Evolutionary conservation across 106 monocot genomes (phyloP).

Genomic region (Amphibolis antarctica): DNA sequence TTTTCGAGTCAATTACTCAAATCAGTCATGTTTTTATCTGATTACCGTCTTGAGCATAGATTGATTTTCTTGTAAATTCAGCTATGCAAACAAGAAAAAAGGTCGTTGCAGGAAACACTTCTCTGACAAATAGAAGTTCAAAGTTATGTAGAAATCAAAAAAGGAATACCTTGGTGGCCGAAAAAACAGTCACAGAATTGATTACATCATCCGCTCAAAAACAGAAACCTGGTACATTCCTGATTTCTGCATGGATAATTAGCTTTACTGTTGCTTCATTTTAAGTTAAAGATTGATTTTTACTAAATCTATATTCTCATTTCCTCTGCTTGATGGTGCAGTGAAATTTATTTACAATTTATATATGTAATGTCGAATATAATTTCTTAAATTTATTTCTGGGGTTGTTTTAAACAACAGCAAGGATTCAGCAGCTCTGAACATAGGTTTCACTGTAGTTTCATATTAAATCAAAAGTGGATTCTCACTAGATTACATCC

Average conservation of each 20-base stretch:
- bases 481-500: too few relatives aligned
- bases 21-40: not conserved
- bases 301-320: too few relatives aligned
- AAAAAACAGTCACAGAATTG: constrained; percentile 47
- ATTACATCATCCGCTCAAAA: constrained; percentile 64
- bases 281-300: too few relatives aligned
- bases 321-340: too few relatives aligned
- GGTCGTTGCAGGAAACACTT: constrained; percentile 21
- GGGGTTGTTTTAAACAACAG: too few relatives aligned
- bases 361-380: too few relatives aligned
- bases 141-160: constrained; percentile 33
- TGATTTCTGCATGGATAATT: not conserved
- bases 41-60: not conserved
- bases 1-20: not conserved
- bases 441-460: too few relatives aligned
- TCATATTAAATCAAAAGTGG: too few relatives aligned
- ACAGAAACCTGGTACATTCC: constrained; percentile 31
- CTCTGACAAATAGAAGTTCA: constrained; percentile 15
- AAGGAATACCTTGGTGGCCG: constrained; percentile 22
- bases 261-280: not conserved
- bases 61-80: not conserved
- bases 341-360: too few relatives aligned
- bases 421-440: too few relatives aligned
- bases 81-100: constrained; percentile 65
- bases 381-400: too few relatives aligned